Evolutionary conservation across 2,329 filamentous ascomycete genomes (phyloP).

Genomic region (Teratosphaeria nubilosa): DNA sequence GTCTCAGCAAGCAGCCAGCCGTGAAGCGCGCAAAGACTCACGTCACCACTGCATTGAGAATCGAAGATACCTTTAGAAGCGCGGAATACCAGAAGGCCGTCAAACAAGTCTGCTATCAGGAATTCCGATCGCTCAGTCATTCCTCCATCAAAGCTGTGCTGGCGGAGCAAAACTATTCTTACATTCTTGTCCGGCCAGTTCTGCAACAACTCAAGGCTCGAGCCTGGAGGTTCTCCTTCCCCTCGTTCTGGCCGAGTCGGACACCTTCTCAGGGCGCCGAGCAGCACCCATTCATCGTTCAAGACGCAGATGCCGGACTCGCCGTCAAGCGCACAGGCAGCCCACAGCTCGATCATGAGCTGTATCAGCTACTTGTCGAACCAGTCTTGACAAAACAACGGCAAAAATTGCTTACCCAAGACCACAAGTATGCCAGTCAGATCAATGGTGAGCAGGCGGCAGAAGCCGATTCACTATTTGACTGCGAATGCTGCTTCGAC

Average conservation of each 20-base stretch:
- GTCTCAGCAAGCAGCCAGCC: background rate
- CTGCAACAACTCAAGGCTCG: slow-evolving; percentile 59
- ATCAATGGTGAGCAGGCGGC: slow-evolving; percentile 42
- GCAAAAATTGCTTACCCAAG: slow-evolving; percentile 29
- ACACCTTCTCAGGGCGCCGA: slow-evolving; percentile 42
- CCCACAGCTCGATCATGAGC: slow-evolving; percentile 42
- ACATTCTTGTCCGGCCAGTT: slow-evolving; percentile 59
- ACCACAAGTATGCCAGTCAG: slow-evolving; percentile 33
- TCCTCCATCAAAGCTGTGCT: slow-evolving; percentile 70
- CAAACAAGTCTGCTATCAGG: slow-evolving; percentile 56
- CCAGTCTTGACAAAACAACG: slow-evolving; percentile 32
- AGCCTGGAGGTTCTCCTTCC: slow-evolving; percentile 68
- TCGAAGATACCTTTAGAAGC: slow-evolving; percentile 58
- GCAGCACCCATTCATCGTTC: slow-evolving; percentile 54
- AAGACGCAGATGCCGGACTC: slow-evolving; percentile 49
- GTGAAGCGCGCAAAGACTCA: background rate
- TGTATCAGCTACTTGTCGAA: slow-evolving; percentile 35
- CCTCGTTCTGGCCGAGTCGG: slow-evolving; percentile 58
- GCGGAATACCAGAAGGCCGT: slow-evolving; percentile 59
- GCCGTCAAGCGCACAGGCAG: slow-evolving; percentile 57
- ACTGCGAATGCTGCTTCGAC: slow-evolving; percentile 72
- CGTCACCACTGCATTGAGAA: slow-evolving; percentile 32
- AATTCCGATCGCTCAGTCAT: slow-evolving; percentile 64
- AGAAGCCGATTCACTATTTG: slow-evolving; percentile 40
- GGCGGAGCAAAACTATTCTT: slow-evolving; percentile 71